Conservation (phyloP, 2,329 filamentous ascomycete genomes). For the Colletotrichum karsti region DNA sequence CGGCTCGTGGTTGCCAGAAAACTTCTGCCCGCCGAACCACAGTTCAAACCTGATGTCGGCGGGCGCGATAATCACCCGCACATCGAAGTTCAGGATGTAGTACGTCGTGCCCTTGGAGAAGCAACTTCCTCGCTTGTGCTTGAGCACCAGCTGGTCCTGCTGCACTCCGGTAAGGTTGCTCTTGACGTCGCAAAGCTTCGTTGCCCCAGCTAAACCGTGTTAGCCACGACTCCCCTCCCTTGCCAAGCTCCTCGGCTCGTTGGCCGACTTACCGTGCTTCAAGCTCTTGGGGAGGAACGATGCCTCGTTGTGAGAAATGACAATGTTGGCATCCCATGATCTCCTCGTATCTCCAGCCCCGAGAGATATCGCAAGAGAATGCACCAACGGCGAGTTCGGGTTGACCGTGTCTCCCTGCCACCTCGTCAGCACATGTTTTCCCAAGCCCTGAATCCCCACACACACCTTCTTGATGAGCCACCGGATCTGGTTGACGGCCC, state of each 20-base stretch:
- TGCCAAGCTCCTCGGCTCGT: background rate
- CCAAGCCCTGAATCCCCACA: too few relatives aligned
- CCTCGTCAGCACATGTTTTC: background rate
- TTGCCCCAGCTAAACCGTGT: constrained; percentile 39
- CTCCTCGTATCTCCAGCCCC: constrained; percentile 41
- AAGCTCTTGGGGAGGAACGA: constrained; percentile 45
- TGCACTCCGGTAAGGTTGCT: constrained; percentile 50
- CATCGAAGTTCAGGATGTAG: constrained; percentile 53
- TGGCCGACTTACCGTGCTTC: constrained; percentile 42
- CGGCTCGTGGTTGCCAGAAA: constrained; percentile 47
- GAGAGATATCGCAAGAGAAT: constrained; percentile 44
- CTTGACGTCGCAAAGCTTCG: constrained; percentile 48
- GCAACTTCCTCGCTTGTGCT: constrained; percentile 43
- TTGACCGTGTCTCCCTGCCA: constrained; percentile 44
- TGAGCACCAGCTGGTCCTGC: constrained; percentile 46
- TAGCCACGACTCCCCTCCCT: background rate
- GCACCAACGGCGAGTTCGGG: constrained; percentile 42
- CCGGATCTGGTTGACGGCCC: constrained; percentile 51
- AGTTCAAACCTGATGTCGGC: constrained; percentile 60
- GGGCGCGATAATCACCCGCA: constrained; percentile 63
- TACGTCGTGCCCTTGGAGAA: constrained; percentile 45
- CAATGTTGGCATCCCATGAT: constrained; percentile 47
- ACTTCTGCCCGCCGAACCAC: constrained; percentile 50
- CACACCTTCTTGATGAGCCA: constrained; percentile 50
- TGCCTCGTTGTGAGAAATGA: constrained; percentile 48